A percentile compares a stretch with the other conserved stretches of the same genome.
These are phyloP conservation scores for Aspergillus melleus DNA, from an alignment of 2,329 filamentous ascomycete species.

Conservation along the genomic window DNA sequence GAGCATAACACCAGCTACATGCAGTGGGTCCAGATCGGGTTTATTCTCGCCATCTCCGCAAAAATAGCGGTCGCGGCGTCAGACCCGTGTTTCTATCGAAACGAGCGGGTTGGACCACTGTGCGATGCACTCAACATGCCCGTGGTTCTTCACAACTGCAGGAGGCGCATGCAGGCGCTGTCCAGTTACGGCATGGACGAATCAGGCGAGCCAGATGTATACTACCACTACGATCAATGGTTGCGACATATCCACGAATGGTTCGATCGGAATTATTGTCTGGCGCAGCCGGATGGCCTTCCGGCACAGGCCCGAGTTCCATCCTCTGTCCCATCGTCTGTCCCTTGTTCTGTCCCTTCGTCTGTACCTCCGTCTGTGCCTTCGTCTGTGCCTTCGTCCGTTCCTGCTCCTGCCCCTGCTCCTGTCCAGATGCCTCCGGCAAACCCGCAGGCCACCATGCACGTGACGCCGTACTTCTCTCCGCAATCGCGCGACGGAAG, in stretches of 20 bases:
- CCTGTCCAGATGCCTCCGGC: neutral
- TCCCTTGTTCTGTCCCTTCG: neutral
- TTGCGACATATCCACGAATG: conserved; percentile 8
- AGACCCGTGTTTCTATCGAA: conserved; percentile 3
- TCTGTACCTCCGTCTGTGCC: neutral
- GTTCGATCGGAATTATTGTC: conserved; percentile 2
- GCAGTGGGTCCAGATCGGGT: conserved; percentile 43
- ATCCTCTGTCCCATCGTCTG: neutral
- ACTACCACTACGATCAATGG: conserved; percentile 9
- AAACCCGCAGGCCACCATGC: neutral
- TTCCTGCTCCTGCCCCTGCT: neutral
- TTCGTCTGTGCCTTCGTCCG: no score
- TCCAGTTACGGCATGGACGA: conserved; percentile 1
- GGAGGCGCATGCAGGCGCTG: conserved; percentile 13
- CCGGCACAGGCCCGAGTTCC: neutral
- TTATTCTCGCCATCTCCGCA: conserved; percentile 19
- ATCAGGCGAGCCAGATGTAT: conserved; percentile 8
- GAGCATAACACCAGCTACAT: conserved; percentile 41
- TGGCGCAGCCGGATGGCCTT: neutral
- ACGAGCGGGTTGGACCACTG: conserved; percentile 3
- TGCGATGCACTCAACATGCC: conserved; percentile 8
- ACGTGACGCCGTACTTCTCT: neutral
- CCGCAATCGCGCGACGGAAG: neutral
- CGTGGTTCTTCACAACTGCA: conserved; percentile 4
- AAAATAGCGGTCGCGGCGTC: conserved; percentile 12